These are phyloP conservation scores for Pseudogymnoascus sp. DNA, from an alignment of 2,329 filamentous ascomycete genomes.

Conservation along the genomic window DNA sequence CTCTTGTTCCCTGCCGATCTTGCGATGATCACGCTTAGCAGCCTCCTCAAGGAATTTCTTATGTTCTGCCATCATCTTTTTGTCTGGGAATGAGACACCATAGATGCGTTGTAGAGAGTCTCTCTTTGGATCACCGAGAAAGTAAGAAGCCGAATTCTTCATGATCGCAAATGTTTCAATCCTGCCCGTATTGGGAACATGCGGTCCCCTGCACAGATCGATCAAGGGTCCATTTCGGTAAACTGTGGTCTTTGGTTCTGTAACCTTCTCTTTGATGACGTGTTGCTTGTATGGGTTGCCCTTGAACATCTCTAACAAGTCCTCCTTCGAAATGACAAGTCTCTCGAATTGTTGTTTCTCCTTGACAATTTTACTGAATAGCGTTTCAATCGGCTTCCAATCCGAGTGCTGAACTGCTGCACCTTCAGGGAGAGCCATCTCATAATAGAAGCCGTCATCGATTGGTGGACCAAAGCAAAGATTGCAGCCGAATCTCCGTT, in stretches of 20 bases:
- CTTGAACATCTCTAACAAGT: conserved; percentile 90
- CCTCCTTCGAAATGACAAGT: conserved; percentile 78
- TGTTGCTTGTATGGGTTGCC: conserved; percentile 99
- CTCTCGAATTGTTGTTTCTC: conserved; percentile 95
- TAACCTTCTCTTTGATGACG: conserved; percentile 88
- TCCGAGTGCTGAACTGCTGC: conserved; percentile 64
- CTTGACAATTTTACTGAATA: conserved; percentile 79
- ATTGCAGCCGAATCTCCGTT: conserved; percentile 82
- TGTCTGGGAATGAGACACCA: conserved; percentile 91
- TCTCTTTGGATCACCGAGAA: conserved; percentile 86
- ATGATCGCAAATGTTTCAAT: conserved; percentile 94
- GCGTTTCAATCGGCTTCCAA: conserved; percentile 74
- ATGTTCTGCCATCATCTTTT: conserved; percentile 88
- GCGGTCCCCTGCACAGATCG: conserved; percentile 89
- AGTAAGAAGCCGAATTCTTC: conserved; percentile 72
- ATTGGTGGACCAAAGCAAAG: conserved; percentile 91
- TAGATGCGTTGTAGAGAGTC: conserved; percentile 95
- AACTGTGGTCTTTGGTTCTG: conserved; percentile 82
- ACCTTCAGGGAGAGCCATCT: conserved; percentile 76
- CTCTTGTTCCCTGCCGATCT: conserved; percentile 90
- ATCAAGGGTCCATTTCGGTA: conserved; percentile 88
- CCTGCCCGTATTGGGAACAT: conserved; percentile 85
- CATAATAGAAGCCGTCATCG: conserved; percentile 91
- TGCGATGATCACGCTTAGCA: conserved; percentile 92
- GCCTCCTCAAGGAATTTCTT: conserved; percentile 94